Evolutionary conservation across 179 eudicot genomes (phyloP), one percentile per base, ranked within the genome.

Genomic region (Drosera spatulata): DNA sequence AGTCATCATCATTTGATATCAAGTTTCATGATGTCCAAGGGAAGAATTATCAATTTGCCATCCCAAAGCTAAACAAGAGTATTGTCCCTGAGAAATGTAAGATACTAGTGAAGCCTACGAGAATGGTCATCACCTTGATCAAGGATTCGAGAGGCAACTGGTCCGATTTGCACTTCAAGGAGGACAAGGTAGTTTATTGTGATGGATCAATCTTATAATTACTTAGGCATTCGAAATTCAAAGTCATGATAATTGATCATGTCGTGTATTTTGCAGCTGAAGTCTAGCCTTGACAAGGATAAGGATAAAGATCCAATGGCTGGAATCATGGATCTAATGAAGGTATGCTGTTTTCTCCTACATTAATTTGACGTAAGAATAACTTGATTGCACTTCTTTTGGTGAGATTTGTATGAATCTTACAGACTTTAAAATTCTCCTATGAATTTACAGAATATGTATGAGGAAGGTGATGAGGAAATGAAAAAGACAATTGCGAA

Each of bases 401-500:
- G 33, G 33, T 22, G 33, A 22, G 33, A 22, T 22, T 22, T 22
- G 33, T 22, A 22, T 22, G 33, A 22, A 22, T 10, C 2, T 54
- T 56, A 22, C 43, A 4, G 37, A 39, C 9, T 10, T 2, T 39
- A 10, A 50, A 62, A 22, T 22, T n/a, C 9, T 41, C 10, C n/a
- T 14, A 14, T 57, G 37, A 49, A 15, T 50, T 40, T 75, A 77
- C 85, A 93, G 99, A 93, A 93, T 66, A 84, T 93, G 97, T 93
- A 93, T 9, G 97, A 93, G 68, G 99, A 89, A 50, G 99, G 99
- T 4, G 99, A 93, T 64, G 99, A 93, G 12, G 95, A 93, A n/a
- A 86, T 86, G 99, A 89, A 93, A 68, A 65, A 60, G 60, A 93
- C 97, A 7, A 93, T 93, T 65, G 99, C 97, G 14, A 89, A 89